Base-by-base conservation (phyloP, 257 asterid genomes). In the Gentiana macrophylla region DNA sequence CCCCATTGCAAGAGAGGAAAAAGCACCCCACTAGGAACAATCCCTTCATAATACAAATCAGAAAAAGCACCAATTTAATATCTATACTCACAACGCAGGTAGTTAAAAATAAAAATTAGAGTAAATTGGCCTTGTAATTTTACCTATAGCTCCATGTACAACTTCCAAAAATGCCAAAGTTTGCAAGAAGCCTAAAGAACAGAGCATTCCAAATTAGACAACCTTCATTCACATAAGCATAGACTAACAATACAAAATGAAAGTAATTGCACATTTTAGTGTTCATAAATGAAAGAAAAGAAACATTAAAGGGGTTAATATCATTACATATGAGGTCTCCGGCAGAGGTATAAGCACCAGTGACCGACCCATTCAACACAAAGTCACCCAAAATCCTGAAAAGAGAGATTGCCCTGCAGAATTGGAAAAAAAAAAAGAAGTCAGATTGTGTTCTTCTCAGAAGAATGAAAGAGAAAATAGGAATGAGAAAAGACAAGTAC, bases 1-100 rank as follows among this genome's bases (percentile, higher is more conserved):
- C 90, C 94, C 98, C 98, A 87, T 71, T 91, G 98, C 95, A 87
- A 71, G 77, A 91, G 74, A 61, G 98, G 96, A 65, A 87, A 74
- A 64, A 84, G 35, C 52, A 72, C 62, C 35, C 96, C 98, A 77
- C 89, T 91, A 2, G 98, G 94, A 77, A 84, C 96, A 75, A 87
- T 77, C 75, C 98, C 98, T 91, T 64, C 55, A 69, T 60, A 59
- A 9, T 24, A 24, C 35, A 33, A 6, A 6, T 1, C 9, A 8
- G 3, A 13, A 15, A 49, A 38, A 12, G 34, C 15, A 32, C 52
- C 46, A 35, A 4, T 38, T 56, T 38, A 3, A 64, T 24, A 9
- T 32, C 8, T 44, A 41, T 34, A 12, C 12, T 34, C 60, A 35
- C n/a, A 53, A 15, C 24, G 53, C 9, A 50, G 38, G 52, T 34